Evolutionary conservation across 2,329 filamentous ascomycete genomes (phyloP).

Genomic region (Pseudofabraea citricarpa): DNA sequence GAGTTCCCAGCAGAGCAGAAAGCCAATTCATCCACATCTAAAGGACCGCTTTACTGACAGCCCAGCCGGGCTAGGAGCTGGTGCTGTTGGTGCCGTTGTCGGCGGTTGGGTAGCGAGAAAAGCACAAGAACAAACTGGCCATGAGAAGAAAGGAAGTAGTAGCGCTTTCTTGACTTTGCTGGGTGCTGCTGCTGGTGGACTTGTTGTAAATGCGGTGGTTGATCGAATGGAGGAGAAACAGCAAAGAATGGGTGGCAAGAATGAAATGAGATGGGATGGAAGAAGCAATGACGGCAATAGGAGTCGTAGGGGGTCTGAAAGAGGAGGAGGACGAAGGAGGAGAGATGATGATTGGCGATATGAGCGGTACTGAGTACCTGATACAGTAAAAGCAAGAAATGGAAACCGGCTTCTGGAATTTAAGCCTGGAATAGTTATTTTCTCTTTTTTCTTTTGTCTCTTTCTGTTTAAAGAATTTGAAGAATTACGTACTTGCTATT

Average conservation of each 20-base stretch:
- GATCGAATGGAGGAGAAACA: background rate
- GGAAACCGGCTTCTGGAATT: no score
- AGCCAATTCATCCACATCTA: background rate
- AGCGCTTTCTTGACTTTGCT: background rate
- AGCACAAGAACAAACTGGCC: background rate
- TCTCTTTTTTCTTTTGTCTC: no score
- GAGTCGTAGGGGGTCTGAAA: no score
- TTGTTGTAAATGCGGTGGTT: background rate
- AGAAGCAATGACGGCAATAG: background rate
- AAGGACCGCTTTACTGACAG: background rate
- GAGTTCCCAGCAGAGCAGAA: background rate
- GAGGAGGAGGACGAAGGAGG: no score
- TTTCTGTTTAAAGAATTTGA: no score
- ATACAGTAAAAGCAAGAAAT: no score
- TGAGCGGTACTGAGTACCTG: no score
- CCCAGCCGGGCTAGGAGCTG: background rate
- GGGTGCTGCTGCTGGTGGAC: background rate
- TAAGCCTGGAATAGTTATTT: no score
- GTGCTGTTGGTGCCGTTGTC: background rate
- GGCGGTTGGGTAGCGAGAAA: background rate
- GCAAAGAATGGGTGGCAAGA: background rate
- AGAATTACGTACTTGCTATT: no score
- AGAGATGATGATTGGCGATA: no score
- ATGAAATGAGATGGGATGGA: background rate
- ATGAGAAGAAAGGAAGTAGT: constrained; percentile 1